Evolutionary conservation across 2,329 filamentous ascomycete genomes (phyloP).

Genomic region (Pseudopithomyces chartarum): DNA sequence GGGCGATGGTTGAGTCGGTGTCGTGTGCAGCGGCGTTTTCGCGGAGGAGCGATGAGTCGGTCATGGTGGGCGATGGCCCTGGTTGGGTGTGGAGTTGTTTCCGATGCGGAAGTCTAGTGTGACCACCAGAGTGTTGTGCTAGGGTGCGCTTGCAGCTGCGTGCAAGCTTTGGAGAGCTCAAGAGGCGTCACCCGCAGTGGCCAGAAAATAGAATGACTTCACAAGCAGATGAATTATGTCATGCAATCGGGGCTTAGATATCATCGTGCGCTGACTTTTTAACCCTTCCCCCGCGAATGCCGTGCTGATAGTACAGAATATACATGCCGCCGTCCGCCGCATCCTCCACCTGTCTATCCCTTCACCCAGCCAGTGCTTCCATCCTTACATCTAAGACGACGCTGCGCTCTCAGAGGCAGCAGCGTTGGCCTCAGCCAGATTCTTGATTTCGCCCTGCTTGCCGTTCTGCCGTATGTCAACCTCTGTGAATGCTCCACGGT

Average conservation of each 20-base stretch:
- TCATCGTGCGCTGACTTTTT: slow-evolving; percentile 36
- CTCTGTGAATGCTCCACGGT: slow-evolving; percentile 25
- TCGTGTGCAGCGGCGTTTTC: slow-evolving; percentile 24
- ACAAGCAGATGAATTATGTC: neutral
- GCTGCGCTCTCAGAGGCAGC: slow-evolving; percentile 51
- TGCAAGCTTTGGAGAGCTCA: slow-evolving; percentile 10
- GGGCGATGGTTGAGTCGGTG: slow-evolving; percentile 7
- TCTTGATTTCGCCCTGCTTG: slow-evolving; percentile 88
- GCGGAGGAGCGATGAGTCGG: slow-evolving; percentile 32
- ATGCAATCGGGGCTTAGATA: slow-evolving; percentile 25
- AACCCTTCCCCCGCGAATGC: slow-evolving; percentile 19
- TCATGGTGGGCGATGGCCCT: slow-evolving; percentile 34
- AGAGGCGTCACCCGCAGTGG: neutral
- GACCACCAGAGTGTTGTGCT: slow-evolving; percentile 18
- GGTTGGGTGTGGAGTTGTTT: slow-evolving; percentile 29
- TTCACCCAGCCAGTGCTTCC: slow-evolving; percentile 1
- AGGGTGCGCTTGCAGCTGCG: slow-evolving; percentile 7
- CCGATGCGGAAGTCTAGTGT: slow-evolving; percentile 34
- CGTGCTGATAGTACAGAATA: slow-evolving; percentile 45
- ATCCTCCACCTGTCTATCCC: slow-evolving; percentile 4
- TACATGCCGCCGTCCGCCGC: slow-evolving; percentile 31
- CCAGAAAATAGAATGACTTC: slow-evolving; percentile 9
- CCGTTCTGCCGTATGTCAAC: slow-evolving; percentile 70
- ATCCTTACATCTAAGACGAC: slow-evolving; percentile 42
- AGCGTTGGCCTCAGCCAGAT: slow-evolving; percentile 64